Conservation (phyloP, 805 yeast genomes). For the Saccharomycopsis lassenensis region DNA sequence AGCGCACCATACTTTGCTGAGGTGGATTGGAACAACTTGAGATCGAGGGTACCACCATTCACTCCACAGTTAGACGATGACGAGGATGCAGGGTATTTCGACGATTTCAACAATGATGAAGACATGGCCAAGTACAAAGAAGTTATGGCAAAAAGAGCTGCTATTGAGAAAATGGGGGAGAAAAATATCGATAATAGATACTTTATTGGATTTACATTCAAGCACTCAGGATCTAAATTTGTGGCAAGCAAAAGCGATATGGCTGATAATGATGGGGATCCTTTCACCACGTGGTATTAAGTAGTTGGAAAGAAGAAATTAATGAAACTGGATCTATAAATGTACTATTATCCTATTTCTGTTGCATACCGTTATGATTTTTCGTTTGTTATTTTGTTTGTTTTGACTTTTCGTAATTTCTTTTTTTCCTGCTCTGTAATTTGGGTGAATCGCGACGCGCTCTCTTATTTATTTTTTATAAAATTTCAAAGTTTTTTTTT, state of each 20-base stretch:
- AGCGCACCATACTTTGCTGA: slow-evolving; percentile 76
- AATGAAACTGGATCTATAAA: too few relatives aligned
- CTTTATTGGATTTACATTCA: slow-evolving; percentile 92
- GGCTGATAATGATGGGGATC: slow-evolving; percentile 14
- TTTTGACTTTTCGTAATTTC: slow-evolving; percentile 1
- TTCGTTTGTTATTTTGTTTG: neutral
- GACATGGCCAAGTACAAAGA: slow-evolving; percentile 98
- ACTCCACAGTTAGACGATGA: slow-evolving; percentile 95
- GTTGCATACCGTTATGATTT: too few relatives aligned
- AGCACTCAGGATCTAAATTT: slow-evolving; percentile 44
- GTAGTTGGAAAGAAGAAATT: too few relatives aligned
- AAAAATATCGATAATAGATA: slow-evolving; percentile 52
- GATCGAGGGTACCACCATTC: slow-evolving; percentile 79
- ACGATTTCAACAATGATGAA: slow-evolving; percentile 91
- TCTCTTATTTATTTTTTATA: neutral
- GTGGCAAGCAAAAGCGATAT: slow-evolving; percentile 7
- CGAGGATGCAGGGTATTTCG: slow-evolving; percentile 97
- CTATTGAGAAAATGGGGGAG: slow-evolving; percentile 71
- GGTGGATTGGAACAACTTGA: slow-evolving; percentile 62
- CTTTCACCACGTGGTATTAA: slow-evolving; percentile 18
- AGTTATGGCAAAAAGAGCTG: slow-evolving; percentile 84
- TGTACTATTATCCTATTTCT: too few relatives aligned
- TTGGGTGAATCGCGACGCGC: neutral
- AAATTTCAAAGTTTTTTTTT: neutral
- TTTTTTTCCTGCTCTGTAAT: slow-evolving; percentile 1